Evolutionary conservation across 495 filamentous ascomycete species (phyloP), one percentile per base, ranked within the genome.

Genomic region (Penicillium egyptiacum): DNA sequence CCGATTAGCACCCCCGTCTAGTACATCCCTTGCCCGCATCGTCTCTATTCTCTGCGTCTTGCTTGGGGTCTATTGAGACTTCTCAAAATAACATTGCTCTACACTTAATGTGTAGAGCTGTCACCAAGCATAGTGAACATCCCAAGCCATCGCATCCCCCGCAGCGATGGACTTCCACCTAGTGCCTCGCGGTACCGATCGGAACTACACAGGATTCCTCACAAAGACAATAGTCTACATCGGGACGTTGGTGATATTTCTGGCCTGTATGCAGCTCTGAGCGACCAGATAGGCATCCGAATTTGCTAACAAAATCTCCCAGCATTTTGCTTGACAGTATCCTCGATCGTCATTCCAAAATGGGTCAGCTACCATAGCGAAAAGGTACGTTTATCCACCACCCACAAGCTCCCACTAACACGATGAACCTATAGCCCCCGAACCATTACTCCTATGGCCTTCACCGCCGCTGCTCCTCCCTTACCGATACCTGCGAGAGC

Each of bases 261-360:
- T 86, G 30, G 83, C 77, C 51, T 80, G 86, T 89, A 73, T 65
- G 81, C 77, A 44, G 14, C 14, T 25, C 17, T 37, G 17, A 46
- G 47, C 20, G 39, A 39, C 35, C 57, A 47, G 40, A 17, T 28
- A 20, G 20, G 20, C 14, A 14, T 11, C 33, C 48, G 8, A 14
- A 43, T 5, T 14, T 26, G 16, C 53, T 63, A 11, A 63, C 57
- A 2, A 47, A 5, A 43, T 3, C 45, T 17, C n/a, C 39, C 69
- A 96, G 92, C 89, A 37, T 90, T 88, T 39, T 84, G 79, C 17
- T 78, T 96, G 66, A 95, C 91, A 20, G 73, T 98, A 35, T 76
- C 83, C 25, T 80, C 88, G 31, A 90, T 93, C 64, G 68, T 87
- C 42, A 76, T 88, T 26, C 90, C 93, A 0, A 79, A 82, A 63